Conservation (phyloP, 345 rosid genomes). For the Eucalyptus microcorys region DNA sequence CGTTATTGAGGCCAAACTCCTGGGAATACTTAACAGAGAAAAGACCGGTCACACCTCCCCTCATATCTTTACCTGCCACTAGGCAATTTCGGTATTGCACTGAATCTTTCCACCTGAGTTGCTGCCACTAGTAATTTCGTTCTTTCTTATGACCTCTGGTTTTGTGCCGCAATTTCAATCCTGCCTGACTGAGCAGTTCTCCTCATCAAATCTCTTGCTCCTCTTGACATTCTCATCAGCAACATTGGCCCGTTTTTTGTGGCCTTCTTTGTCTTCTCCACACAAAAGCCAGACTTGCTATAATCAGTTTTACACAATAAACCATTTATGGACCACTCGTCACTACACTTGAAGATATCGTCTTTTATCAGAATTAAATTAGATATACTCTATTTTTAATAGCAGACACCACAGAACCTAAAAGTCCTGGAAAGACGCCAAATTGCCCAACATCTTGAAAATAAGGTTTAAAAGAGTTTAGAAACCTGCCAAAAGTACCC, state of each 20-base stretch:
- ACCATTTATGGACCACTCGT: background rate
- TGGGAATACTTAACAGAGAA: background rate
- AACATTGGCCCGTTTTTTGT: constrained; percentile 2
- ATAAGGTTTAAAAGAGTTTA: background rate
- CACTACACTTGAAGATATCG: background rate
- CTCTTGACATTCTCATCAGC: constrained; percentile 25
- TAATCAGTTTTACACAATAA: background rate
- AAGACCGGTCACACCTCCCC: background rate
- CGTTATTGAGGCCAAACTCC: background rate
- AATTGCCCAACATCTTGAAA: background rate
- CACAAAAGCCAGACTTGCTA: background rate
- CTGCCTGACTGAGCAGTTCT: background rate
- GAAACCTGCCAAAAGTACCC: background rate
- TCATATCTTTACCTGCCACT: background rate
- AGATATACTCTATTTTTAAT: background rate
- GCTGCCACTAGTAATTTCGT: background rate
- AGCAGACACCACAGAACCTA: background rate
- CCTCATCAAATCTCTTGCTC: constrained; percentile 30
- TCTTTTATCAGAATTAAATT: background rate
- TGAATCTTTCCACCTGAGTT: background rate
- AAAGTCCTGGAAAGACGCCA: background rate
- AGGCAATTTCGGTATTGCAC: background rate
- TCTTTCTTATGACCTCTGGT: background rate
- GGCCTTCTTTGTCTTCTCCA: constrained; percentile 42
- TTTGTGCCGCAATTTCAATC: background rate